A percentile compares a stretch with the other conserved stretches of the same genome.
Evolutionary conservation across 768 basidiomycete genomes (phyloP).

Genomic region (Gautieria morchelliformis): DNA sequence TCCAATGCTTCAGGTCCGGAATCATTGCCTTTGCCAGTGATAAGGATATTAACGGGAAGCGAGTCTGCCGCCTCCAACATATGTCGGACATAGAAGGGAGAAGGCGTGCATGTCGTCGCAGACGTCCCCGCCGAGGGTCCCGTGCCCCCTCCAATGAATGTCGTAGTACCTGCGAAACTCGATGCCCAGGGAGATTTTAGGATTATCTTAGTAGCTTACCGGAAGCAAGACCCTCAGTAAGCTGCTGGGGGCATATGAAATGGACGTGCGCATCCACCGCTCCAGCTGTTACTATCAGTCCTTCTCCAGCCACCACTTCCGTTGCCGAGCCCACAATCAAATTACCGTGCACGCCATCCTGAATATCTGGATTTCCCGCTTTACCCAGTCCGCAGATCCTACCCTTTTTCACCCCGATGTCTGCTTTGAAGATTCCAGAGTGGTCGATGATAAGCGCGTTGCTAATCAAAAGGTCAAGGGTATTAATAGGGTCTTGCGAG

Average conservation of each 20-base stretch:
- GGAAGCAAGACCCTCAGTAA: slow-evolving; percentile 70
- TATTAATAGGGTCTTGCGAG: slow-evolving; percentile 59
- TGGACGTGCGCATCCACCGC: slow-evolving; percentile 89
- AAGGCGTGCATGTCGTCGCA: slow-evolving; percentile 92
- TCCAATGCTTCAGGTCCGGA: slow-evolving; percentile 61
- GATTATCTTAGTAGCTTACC: background rate
- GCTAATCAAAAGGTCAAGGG: slow-evolving; percentile 88
- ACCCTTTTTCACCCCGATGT: slow-evolving; percentile 85
- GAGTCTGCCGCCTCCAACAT: slow-evolving; percentile 92
- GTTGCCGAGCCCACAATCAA: slow-evolving; percentile 86
- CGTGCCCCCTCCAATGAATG: slow-evolving; percentile 93
- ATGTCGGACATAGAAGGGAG: slow-evolving; percentile 76
- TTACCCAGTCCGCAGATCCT: slow-evolving; percentile 87
- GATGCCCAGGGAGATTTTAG: background rate
- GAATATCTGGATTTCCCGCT: slow-evolving; percentile 91
- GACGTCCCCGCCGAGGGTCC: slow-evolving; percentile 85
- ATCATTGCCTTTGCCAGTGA: slow-evolving; percentile 97
- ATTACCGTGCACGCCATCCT: slow-evolving; percentile 63
- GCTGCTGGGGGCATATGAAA: slow-evolving; percentile 92
- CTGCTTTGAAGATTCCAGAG: slow-evolving; percentile 93
- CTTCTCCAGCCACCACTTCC: slow-evolving; percentile 93
- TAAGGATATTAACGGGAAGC: slow-evolving; percentile 83
- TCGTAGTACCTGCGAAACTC: slow-evolving; percentile 63
- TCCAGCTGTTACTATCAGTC: slow-evolving; percentile 88
- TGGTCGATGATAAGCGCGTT: slow-evolving; percentile 93